Evolutionary conservation across 75 land plant species (phyloP).

Genomic region (Cryptomeria japonica): DNA sequence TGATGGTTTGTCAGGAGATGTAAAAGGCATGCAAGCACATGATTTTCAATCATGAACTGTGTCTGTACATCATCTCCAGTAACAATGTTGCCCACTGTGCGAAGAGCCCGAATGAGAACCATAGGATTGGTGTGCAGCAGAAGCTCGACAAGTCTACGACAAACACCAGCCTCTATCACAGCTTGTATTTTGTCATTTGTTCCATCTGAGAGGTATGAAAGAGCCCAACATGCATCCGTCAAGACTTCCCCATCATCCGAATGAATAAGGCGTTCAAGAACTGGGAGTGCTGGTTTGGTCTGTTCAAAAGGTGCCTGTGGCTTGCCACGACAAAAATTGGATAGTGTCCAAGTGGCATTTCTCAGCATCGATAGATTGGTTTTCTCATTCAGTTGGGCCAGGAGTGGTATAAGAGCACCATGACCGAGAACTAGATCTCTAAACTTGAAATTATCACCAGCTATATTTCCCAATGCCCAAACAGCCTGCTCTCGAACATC

Average conservation of each 20-base stretch:
- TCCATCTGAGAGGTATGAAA: slow-evolving; percentile 84
- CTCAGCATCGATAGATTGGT: slow-evolving; percentile 74
- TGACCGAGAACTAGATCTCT: slow-evolving; percentile 59
- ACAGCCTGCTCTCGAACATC: slow-evolving; percentile 93
- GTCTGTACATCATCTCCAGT: slow-evolving; percentile 78
- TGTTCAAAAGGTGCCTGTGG: slow-evolving; percentile 77
- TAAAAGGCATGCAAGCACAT: too few relatives aligned
- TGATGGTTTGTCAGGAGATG: too few relatives aligned
- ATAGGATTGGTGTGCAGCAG: slow-evolving; percentile 64
- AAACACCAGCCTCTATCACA: slow-evolving; percentile 76
- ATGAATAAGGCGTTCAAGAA: slow-evolving; percentile 44
- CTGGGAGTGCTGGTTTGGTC: slow-evolving; percentile 58
- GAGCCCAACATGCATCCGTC: slow-evolving; percentile 63
- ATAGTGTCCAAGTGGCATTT: slow-evolving; percentile 80
- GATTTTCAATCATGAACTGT: too few relatives aligned
- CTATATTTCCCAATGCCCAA: slow-evolving; percentile 85
- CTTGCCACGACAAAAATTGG: slow-evolving; percentile 77
- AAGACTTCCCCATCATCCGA: slow-evolving; percentile 61
- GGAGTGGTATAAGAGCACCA: slow-evolving; percentile 61
- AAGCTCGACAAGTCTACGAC: slow-evolving; percentile 61
- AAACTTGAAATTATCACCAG: slow-evolving; percentile 76
- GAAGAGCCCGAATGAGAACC: slow-evolving; percentile 62
- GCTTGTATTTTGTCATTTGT: slow-evolving; percentile 80
- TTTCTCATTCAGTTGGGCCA: slow-evolving; percentile 69
- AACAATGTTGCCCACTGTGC: slow-evolving; percentile 63